Base-by-base conservation (phyloP, 352 stramenopile genomes). In the Globisporangium nunn region DNA sequence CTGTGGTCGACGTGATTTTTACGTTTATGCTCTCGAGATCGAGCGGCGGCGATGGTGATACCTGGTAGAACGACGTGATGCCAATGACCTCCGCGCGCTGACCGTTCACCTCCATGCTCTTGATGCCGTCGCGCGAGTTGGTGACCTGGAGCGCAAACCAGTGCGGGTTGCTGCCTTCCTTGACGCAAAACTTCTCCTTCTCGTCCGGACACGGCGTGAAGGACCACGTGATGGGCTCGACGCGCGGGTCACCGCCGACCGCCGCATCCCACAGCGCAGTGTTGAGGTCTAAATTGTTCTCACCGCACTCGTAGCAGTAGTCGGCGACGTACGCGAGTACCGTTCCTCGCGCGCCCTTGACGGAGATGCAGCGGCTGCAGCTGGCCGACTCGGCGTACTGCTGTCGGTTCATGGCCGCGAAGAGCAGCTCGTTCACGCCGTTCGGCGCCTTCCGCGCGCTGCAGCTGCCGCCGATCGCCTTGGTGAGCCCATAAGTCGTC, bases 81-180 rank as follows among this genome's bases (percentile, higher is more conserved):
- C 96, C 88, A 43, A 67, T 96, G 23, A 90, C 75, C 10, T 86
- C 72, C 23, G 95, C 91, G 63, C 92, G 80, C 15, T 97, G 12
- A 87, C 96, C 41, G 30, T 43, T 40, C 15, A 58, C 33, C 28
- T 52, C 47, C 47, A 52, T 52, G 47, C 28, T 52, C 28, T 51
- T 50, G 15, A 58, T 45, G 78, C 28, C 93, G 95, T 58, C 84
- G 93, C 67, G 47, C 47, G 73, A 82, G 64, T 87, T 88, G 50
- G 64, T 66, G 37, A 81, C 72, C 52, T 88, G 78, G 15, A 88
- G 66, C 12, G 74, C 76, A 44, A 85, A 66, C 78, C 78, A 88
- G 58, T 80, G 62, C 15, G 70, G 33, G 60, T 81, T 86, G 66
- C 76, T 86, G 30, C 78, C 78, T 63, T 83, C 72, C 54, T 88